Evolutionary conservation across 345 rosid species (phyloP), one percentile per base, ranked within the genome.

Genomic region (Hypericum androsaemum): DNA sequence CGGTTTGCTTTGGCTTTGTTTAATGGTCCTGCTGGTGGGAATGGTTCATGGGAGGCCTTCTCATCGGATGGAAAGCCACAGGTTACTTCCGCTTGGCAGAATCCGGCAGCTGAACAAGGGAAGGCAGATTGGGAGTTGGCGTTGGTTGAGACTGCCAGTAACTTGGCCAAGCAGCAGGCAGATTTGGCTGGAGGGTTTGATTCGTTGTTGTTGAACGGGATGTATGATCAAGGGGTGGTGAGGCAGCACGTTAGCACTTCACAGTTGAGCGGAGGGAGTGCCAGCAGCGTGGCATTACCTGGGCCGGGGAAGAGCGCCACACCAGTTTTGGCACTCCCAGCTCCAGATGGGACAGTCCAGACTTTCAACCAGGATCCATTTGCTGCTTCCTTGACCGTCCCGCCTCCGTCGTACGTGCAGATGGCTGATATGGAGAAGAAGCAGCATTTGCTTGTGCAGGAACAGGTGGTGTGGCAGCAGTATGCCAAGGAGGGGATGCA

Each of bases 371-470:
- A 56, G 53, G 71, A 66, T 13, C 71, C 71, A 2, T 66, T 66
- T 44, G 65, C 62, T 28, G 65, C 71, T 1, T 66, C 65, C 5
- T 12, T 60, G 7, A 32, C 54, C 40, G 56, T 66, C 15, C 65
- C 71, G n/a, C 65, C 71, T 11, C 71, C 71, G 28, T 60, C 71
- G 17, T 66, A 60, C 41, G 65, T 66, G 62, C 65, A 60, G 54
- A 50, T 66, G 43, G 65, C 58, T 32, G 71, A 66, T 22, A 60
- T 60, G 65, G 61, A 60, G 44, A 60, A n/a, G 61, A 66, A 60
- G 54, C 71, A 60, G 65, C 62, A 56, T 7, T 50, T 66, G 17
- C 47, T 60, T 5, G 57, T 60, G 12, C 47, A 60, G 12, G 71
- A 66, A 17, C 71, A 60, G 57, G 53, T 54, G 47, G 43, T 61